Percentiles rank a stretch among this genome's conserved stretches.
Conservation (phyloP, 495 filamentous ascomycete species). For the Durotheca rogersii region DNA sequence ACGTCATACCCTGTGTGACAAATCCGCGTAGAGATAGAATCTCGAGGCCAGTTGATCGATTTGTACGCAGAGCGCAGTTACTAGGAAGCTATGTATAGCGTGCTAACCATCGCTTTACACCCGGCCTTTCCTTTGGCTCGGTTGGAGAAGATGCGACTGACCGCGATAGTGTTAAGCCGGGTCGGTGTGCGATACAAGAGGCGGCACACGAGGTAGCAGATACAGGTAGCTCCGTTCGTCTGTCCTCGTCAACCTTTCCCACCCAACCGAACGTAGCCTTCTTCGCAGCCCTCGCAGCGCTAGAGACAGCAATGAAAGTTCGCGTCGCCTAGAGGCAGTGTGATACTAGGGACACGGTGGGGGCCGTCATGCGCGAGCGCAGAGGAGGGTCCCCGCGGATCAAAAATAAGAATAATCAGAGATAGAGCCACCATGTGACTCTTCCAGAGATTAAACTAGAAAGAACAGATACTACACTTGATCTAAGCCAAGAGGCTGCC, state of each 20-base stretch:
- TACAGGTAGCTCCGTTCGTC: no score
- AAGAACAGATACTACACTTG: conserved; percentile 97
- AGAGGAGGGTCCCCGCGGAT: conserved; percentile 56
- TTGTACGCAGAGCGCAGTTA: no score
- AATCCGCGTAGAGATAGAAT: no score
- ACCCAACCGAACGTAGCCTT: conserved; percentile 41
- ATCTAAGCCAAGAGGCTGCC: conserved; percentile 65
- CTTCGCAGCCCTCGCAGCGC: conserved; percentile 59
- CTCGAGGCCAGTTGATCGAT: no score
- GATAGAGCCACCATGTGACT: conserved; percentile 56
- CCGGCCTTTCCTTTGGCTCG: no score
- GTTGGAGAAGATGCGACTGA: no score
- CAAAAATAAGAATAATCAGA: conserved; percentile 76
- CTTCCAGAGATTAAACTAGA: conserved; percentile 77
- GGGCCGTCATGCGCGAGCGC: conserved; percentile 68
- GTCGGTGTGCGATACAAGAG: no score
- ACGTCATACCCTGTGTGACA: no score
- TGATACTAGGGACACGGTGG: conserved; percentile 77
- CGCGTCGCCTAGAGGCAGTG: conserved; percentile 77
- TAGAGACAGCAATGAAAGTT: conserved; percentile 54
- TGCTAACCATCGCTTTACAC: no score
- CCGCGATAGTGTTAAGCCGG: no score
- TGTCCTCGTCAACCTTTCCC: background rate
- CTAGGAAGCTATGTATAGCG: no score
- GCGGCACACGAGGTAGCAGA: no score